Base-by-base conservation (phyloP, 441 rosid species). In the Breynia disticha region DNA sequence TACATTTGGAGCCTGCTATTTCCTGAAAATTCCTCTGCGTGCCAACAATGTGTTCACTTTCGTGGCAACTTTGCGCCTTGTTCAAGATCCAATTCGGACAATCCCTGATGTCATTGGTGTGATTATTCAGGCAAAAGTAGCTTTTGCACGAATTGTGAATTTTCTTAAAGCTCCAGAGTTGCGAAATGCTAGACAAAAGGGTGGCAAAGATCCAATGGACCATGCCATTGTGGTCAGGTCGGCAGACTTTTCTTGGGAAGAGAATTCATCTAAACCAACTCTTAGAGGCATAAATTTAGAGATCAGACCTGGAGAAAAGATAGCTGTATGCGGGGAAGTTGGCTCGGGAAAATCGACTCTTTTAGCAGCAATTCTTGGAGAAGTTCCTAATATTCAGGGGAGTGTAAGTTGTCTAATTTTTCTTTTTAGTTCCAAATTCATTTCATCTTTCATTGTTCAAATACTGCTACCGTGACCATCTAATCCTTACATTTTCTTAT, bases 331-430 rank as follows among this genome's bases (percentile, higher is more conserved):
- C 56, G 98, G 98, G 55, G 97, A 91, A 77, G 98, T 91, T 65
- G 98, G 97, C 61, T 91, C 97, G 0, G 98, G 98, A 3, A 91
- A 91, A 70, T 91, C 98, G 10, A 88, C 97, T 46, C 79, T 91
- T 61, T 55, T 91, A 55, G 83, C 97, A 22, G 84, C 98, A 13
- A 82, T 91, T 73, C 95, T 88, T 20, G 95, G 97, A 58, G 98
- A 88, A 77, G 83, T 84, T 60, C 83, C 95, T 41, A 70, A 65
- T 60, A 75, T 76, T 10, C 62, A 63, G 41, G 98, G 98, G 81
- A 67, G 71, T 3, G 98, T 88, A 74, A 73, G 95, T 43, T 38
- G 47, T 45, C 45, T 14, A 22, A 54, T 47, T 17, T 45, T 38
- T 61, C 17, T n/a, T 51, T 24, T 62, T 32, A 28, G 35, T 28